Percentiles rank a stretch among this genome's conserved stretches.
Evolutionary conservation across 2,329 filamentous ascomycete genomes (phyloP).

Genomic region (Diaporthe sp.): DNA sequence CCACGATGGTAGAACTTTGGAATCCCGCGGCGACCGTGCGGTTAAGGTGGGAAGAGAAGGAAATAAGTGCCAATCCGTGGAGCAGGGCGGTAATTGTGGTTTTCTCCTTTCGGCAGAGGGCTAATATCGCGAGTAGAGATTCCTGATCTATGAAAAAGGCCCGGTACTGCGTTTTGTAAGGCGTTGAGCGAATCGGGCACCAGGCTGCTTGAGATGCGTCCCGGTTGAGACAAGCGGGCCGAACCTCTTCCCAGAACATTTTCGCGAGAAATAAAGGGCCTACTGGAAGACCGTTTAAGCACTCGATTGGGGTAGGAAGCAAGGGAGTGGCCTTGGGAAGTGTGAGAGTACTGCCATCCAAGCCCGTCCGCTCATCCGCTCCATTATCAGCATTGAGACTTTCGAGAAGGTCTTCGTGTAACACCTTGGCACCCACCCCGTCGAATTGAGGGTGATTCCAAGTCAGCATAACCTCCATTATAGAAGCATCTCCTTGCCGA

Average conservation of each 20-base stretch:
- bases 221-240: slow-evolving; percentile 37
- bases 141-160: slow-evolving; percentile 33
- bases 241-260: slow-evolving; percentile 36
- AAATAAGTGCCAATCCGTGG: slow-evolving; percentile 37
- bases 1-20: slow-evolving; percentile 38
- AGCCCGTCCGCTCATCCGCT: slow-evolving; percentile 40
- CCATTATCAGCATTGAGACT: slow-evolving; percentile 43
- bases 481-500: slow-evolving; percentile 35
- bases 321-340: slow-evolving; percentile 43
- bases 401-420: slow-evolving; percentile 44
- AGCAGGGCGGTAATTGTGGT: slow-evolving; percentile 40
- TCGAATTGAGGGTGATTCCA: slow-evolving; percentile 39
- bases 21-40: slow-evolving; percentile 32
- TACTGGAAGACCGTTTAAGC: slow-evolving; percentile 23
- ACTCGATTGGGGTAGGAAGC: slow-evolving; percentile 46
- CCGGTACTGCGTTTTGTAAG: slow-evolving; percentile 35
- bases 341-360: slow-evolving; percentile 44
- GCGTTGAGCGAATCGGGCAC: slow-evolving; percentile 38
- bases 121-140: slow-evolving; percentile 33
- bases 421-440: slow-evolving; percentile 34
- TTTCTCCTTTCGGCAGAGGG: slow-evolving; percentile 38
- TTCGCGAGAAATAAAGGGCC: slow-evolving; percentile 24
- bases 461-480: slow-evolving; percentile 38
- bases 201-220: slow-evolving; percentile 40
- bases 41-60: slow-evolving; percentile 36